phyloP scores from a whole-genome alignment of 2,329 filamentous ascomycete genomes.

The Samsoniella hepiali region DNA sequence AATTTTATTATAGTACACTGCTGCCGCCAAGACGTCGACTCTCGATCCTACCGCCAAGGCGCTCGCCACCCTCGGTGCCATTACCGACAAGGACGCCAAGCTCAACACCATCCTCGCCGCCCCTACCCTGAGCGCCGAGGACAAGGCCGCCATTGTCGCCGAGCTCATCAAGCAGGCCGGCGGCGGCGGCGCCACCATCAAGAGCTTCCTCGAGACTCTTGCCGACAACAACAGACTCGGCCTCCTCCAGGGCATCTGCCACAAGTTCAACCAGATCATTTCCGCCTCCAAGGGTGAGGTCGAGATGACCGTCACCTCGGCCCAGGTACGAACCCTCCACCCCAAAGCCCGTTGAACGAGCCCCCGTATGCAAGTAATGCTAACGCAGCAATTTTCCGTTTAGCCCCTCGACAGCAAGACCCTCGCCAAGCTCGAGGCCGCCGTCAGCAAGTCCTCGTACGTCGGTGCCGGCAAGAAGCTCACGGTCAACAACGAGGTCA shows the following conservation, averaged over 20 bases:
- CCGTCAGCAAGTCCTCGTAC: constrained; percentile 85
- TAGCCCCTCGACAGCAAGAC: constrained; percentile 85
- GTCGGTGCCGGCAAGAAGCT: constrained; percentile 92
- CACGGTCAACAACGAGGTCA: constrained; percentile 95
- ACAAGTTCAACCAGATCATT: constrained; percentile 87
- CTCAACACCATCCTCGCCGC: constrained; percentile 71
- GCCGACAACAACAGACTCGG: constrained; percentile 95
- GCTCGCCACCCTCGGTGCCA: constrained; percentile 64
- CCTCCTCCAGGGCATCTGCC: constrained; percentile 74
- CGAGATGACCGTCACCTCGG: constrained; percentile 87
- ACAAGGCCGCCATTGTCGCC: constrained; percentile 82
- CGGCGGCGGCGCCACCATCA: constrained; percentile 73
- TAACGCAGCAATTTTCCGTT: constrained; percentile 24
- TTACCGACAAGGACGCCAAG: constrained; percentile 81
- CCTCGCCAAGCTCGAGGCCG: constrained; percentile 78
- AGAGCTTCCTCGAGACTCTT: constrained; percentile 88
- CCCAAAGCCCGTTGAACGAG: background rate
- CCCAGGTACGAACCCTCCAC: constrained; percentile 61
- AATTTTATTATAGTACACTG: constrained; percentile 74
- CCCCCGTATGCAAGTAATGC: constrained; percentile 1
- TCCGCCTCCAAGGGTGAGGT: constrained; percentile 87
- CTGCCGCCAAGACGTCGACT: constrained; percentile 79
- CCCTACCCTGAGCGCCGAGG: constrained; percentile 71
- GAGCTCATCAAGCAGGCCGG: constrained; percentile 85
- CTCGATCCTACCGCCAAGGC: constrained; percentile 85